These are phyloP conservation scores for Cercophora samala DNA, from an alignment of 495 filamentous ascomycete species.

Conservation along the genomic window DNA sequence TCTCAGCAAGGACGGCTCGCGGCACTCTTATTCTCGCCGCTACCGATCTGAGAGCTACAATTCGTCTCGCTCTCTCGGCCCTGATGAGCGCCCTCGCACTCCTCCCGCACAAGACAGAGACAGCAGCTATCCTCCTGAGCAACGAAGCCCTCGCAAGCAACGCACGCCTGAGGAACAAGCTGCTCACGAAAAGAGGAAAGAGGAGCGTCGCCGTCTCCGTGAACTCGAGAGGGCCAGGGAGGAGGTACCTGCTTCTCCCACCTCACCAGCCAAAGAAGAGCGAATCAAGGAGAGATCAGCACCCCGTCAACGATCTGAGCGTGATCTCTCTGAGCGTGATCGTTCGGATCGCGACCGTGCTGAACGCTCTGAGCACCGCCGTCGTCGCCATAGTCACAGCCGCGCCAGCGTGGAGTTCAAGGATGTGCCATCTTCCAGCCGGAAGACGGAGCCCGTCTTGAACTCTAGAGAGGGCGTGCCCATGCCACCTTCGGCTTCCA, in stretches of 20 bases:
- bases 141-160: constrained; percentile 28
- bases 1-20: constrained; percentile 31
- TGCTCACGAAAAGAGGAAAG: constrained; percentile 44
- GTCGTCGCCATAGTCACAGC: constrained; percentile 40
- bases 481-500: constrained; percentile 24
- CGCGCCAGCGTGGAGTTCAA: constrained; percentile 33
- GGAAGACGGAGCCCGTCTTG: constrained; percentile 40
- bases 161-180: constrained; percentile 46
- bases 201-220: constrained; percentile 32
- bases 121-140: constrained; percentile 36
- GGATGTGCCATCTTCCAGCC: constrained; percentile 23
- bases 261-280: constrained; percentile 22
- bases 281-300: constrained; percentile 17
- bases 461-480: constrained; percentile 36
- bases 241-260: constrained; percentile 8
- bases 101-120: constrained; percentile 27
- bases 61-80: constrained; percentile 27
- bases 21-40: constrained; percentile 35
- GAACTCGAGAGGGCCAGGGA: constrained; percentile 30
- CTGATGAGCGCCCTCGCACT: constrained; percentile 34
- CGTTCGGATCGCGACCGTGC: constrained; percentile 19
- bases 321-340: background rate
- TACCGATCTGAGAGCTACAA: constrained; percentile 35
- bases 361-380: constrained; percentile 27
- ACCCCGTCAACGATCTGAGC: constrained; percentile 19